These are phyloP conservation scores for Tremella fuciformis DNA, from an alignment of 768 basidiomycete species.

Conservation along the genomic window DNA sequence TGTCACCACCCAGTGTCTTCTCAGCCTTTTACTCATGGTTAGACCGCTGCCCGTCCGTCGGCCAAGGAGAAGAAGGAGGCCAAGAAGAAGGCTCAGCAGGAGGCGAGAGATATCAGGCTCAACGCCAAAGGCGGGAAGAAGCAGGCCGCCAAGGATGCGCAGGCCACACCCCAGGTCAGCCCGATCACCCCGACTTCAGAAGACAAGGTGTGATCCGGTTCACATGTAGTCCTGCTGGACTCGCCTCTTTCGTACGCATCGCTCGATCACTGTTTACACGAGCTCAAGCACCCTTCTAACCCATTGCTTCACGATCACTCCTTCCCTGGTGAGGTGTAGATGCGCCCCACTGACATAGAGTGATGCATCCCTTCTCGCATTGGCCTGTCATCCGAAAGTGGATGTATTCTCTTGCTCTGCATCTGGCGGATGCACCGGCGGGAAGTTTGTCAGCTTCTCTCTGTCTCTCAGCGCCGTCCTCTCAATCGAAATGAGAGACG, in stretches of 20 bases:
- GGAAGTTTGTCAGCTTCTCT: slow-evolving; percentile 60
- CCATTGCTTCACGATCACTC: too few relatives aligned
- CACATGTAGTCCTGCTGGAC: too few relatives aligned
- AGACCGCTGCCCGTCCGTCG: neutral
- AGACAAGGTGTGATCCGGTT: neutral
- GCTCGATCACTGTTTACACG: too few relatives aligned
- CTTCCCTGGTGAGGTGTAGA: too few relatives aligned
- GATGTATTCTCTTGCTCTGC: slow-evolving; percentile 14
- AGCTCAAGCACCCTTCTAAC: too few relatives aligned
- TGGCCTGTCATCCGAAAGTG: slow-evolving; percentile 5
- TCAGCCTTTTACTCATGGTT: neutral
- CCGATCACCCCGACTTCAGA: neutral
- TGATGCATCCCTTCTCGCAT: too few relatives aligned
- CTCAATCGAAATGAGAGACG: slow-evolving; percentile 44
- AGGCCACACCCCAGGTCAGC: neutral
- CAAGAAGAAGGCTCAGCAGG: slow-evolving; percentile 23
- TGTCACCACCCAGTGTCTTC: too few relatives aligned
- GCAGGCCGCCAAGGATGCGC: slow-evolving; percentile 6
- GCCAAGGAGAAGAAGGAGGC: slow-evolving; percentile 27
- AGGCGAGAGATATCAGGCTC: slow-evolving; percentile 10
- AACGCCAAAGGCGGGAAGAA: slow-evolving; percentile 11
- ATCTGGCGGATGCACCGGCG: slow-evolving; percentile 44
- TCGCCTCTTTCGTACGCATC: too few relatives aligned
- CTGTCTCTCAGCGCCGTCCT: slow-evolving; percentile 9
- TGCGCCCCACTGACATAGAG: too few relatives aligned